Conservation (phyloP, 108 stramenopile genomes). For the Pelagomonas calceolata region DNA sequence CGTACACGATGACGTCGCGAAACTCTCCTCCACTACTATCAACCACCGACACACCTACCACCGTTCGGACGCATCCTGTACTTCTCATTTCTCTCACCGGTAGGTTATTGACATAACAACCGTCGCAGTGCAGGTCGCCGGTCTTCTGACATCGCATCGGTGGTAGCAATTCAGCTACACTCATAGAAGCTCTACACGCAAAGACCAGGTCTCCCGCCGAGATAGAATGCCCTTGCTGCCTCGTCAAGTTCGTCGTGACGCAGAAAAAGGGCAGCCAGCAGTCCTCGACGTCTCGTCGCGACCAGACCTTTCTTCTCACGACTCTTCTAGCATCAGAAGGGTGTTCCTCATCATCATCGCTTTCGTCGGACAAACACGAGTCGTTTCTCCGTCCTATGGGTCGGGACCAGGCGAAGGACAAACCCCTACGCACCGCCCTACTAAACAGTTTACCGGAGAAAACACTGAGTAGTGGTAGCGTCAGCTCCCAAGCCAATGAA, state of each 20-base stretch:
- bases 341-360: no score
- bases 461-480: conserved; percentile 17
- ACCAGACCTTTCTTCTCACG: no score
- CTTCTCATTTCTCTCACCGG: conserved; percentile 8
- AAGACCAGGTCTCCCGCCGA: conserved; percentile 18
- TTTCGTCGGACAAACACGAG: neutral
- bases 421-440: conserved; percentile 3
- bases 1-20: neutral
- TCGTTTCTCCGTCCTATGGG: neutral
- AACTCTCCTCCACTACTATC: neutral
- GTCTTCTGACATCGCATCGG: conserved; percentile 16
- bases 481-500: conserved; percentile 9
- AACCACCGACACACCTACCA: neutral
- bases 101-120: conserved; percentile 31
- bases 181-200: conserved; percentile 29
- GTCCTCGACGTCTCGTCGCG: conserved; percentile 20
- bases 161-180: conserved; percentile 26
- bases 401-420: neutral
- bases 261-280: conserved; percentile 32
- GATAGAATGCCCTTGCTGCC: conserved; percentile 2
- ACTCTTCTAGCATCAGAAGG: no score
- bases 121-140: conserved; percentile 18
- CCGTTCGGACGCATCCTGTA: neutral
- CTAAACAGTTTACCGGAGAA: conserved; percentile 20
- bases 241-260: conserved; percentile 25